Evolutionary conservation across 495 filamentous ascomycete species (phyloP), one percentile per base, ranked within the genome.

Genomic region (Lophium mytilinum): DNA sequence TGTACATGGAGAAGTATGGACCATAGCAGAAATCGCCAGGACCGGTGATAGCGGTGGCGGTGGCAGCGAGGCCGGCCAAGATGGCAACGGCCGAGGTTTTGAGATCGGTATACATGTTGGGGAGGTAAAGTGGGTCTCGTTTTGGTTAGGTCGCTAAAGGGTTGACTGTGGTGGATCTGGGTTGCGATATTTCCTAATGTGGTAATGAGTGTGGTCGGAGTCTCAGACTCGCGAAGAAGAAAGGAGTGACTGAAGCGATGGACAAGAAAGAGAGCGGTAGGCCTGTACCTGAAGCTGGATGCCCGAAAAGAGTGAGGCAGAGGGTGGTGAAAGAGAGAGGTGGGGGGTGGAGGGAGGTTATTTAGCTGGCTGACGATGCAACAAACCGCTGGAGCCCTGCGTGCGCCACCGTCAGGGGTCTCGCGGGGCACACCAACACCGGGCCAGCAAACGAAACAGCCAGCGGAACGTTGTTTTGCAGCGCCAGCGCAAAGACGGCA

Each of bases 1-100:
- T 64, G 57, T 64, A 64, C 57, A 64, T 60, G 41, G 53, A 60
- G 50, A 64, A 64, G 45, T 64, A 64, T 3, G 61, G 57, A 1
- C 61, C 61, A 51, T 49, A 10, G 57, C 61, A 64, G 47, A 60
- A 53, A 51, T 60, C 60, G 7, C 52, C 61, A 35, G 53, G 37
- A 50, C 48, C 61, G 21, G 61, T 60, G 3, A 54, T 53, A 35
- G 57, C 57, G 46, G 60, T 37, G 12, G 41, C 45, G 39, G 57
- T 30, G 1, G 57, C 57, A 35, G 57, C 57, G 46, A 64, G 39
- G 12, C 49, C 45, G 34, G 57, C 61, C 33, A 53, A 52, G 21
- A 64, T 24, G 9, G 57, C 37, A 33, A 55, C 10, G 17, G 21
- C 45, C 12, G 15, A 48, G 17, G 45, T 48, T 24, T 48, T 48